Evolutionary conservation across 2,329 filamentous ascomycete genomes (phyloP), one percentile per base, ranked within the genome.

Genomic region (Trichoderma guizhouense): DNA sequence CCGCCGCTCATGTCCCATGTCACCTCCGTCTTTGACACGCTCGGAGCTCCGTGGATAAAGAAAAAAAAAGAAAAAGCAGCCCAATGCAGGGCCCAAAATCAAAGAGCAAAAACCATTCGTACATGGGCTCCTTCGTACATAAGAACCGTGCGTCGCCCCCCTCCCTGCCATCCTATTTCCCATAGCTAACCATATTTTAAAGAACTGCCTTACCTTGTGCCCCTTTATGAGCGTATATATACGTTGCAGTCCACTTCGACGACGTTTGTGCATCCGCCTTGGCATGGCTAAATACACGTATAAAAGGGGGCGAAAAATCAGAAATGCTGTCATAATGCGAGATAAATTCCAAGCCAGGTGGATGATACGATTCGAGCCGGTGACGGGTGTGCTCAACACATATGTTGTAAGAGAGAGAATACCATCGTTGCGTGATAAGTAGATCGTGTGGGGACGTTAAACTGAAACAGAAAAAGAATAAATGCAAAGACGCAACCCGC

Each of bases 1-100:
- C 79, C 79, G 74, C 78, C 78, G 79, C 79, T 80, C 76, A 63
- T 63, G 72, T 71, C 61, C 75, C 75, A 73, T 76, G 71, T 76
- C 76, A 74, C 75, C 74, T 47, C 36, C 28, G 14, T 61, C 55
- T 65, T 60, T 34, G 62, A 69, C 71, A 62, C 66, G 66, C 66
- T 69, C 14, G 57, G 36, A 69, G 66, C 57, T 62, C 66, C 36
- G 28, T 51, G 34, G 39, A 24, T n/a, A 51, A 15, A n/a, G n/a
- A 60, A 61, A 69, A 51, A 47, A 51, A 55, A 18, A 15, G 39
- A 43, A 62, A 55, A 18, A 15, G 39, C 32, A 14, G 15, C 66
- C 66, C 55, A 60, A 53, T 61, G 57, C 28, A 60, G 64, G 64
- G 28, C 24, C 21, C 34, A 66, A 36, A 66, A 47, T 11, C 62